phyloP scores from a whole-genome alignment of 1,139 yeast species.

The Yamadazyma sp. region DNA sequence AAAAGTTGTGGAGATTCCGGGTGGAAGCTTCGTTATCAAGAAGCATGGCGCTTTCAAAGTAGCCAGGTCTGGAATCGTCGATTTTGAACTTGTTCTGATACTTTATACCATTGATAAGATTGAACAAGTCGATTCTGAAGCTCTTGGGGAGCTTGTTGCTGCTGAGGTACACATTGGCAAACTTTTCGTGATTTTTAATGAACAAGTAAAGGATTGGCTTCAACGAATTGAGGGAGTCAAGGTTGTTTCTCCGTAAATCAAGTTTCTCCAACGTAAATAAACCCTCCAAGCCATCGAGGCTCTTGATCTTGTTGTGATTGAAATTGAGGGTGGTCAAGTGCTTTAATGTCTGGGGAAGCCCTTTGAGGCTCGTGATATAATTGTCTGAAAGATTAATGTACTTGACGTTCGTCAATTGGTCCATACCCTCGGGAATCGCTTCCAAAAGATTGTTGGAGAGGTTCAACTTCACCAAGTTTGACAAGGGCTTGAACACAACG shows the following conservation, averaged over 20 bases:
- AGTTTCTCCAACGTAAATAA: slow-evolving; percentile 49
- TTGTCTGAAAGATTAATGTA: slow-evolving; percentile 60
- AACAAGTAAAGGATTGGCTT: slow-evolving; percentile 39
- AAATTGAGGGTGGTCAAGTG: slow-evolving; percentile 52
- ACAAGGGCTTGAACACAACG: slow-evolving; percentile 48
- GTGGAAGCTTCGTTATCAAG: slow-evolving; percentile 51
- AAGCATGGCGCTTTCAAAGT: slow-evolving; percentile 57
- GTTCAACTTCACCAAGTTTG: slow-evolving; percentile 55
- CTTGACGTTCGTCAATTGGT: slow-evolving; percentile 47
- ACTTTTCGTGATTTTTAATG: slow-evolving; percentile 28
- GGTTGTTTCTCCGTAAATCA: slow-evolving; percentile 55
- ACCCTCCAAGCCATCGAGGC: slow-evolving; percentile 50
- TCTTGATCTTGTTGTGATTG: slow-evolving; percentile 50
- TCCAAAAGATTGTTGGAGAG: slow-evolving; percentile 54
- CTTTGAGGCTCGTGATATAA: slow-evolving; percentile 38
- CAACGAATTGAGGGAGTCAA: slow-evolving; percentile 30
- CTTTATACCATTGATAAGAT: slow-evolving; percentile 53
- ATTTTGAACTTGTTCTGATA: slow-evolving; percentile 48
- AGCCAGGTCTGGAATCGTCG: slow-evolving; percentile 65
- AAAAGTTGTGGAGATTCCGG: slow-evolving; percentile 42
- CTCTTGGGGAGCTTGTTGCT: slow-evolving; percentile 50
- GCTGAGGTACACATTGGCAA: slow-evolving; percentile 37
- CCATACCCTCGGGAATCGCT: slow-evolving; percentile 52
- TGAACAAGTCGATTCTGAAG: slow-evolving; percentile 55
- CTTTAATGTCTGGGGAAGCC: slow-evolving; percentile 40